phyloP scores from a whole-genome alignment of 345 rosid genomes.

The Euphorbia lathyris region DNA sequence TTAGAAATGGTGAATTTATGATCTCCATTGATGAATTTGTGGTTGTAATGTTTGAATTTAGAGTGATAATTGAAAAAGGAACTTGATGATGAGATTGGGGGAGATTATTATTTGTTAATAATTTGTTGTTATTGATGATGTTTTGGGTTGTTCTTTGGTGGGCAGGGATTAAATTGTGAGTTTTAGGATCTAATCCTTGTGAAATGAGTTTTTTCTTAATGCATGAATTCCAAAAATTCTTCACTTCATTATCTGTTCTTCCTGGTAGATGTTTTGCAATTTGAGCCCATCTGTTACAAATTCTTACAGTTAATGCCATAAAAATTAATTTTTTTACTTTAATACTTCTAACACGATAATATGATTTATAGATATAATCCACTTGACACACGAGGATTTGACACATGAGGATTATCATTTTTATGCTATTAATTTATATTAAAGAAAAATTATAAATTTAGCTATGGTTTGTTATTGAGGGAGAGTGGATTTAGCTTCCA shows the following conservation, averaged over 20 bases:
- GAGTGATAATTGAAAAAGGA: slow-evolving; percentile 17
- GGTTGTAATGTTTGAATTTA: slow-evolving; percentile 3
- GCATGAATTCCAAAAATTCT: slow-evolving; percentile 79
- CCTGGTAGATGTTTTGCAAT: slow-evolving; percentile 82
- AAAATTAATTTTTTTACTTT: no score
- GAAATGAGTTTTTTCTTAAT: slow-evolving; percentile 65
- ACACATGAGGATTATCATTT: no score
- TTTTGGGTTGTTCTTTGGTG: slow-evolving; percentile 29
- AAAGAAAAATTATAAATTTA: no score
- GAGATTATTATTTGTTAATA: slow-evolving; percentile 6
- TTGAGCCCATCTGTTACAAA: slow-evolving; percentile 69
- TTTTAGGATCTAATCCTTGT: slow-evolving; percentile 38
- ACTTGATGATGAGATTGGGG: slow-evolving; percentile 18
- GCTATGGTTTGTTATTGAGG: no score
- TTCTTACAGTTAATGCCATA: background rate
- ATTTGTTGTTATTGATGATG: slow-evolving; percentile 1
- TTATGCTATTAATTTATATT: no score
- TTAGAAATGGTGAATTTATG: slow-evolving; percentile 14
- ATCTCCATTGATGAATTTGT: slow-evolving; percentile 8
- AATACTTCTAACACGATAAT: no score
- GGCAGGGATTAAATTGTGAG: slow-evolving; percentile 25
- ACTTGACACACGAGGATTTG: no score
- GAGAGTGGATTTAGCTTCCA: no score
- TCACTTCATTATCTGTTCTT: slow-evolving; percentile 75
- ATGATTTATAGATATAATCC: no score